Base-by-base conservation (phyloP, 805 yeast species). In the Hanseniaspora clermontiae region DNA sequence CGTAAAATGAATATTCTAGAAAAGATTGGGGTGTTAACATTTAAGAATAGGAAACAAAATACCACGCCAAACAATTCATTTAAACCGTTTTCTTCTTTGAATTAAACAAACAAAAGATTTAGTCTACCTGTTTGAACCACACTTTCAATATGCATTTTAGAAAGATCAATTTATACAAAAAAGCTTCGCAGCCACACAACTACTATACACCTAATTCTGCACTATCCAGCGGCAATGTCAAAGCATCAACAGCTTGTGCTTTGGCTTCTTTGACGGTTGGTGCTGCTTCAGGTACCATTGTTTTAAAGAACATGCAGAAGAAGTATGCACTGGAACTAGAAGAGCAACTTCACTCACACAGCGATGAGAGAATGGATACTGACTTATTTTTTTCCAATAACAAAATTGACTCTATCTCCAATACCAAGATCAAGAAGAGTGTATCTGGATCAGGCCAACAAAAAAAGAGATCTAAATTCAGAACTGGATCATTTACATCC, bases 81-180 rank as follows among this genome's bases (percentile, higher is more conserved):
- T 24, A 24, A 24, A 24, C 27, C 27, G 5, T 24, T 24, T 24
- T 4, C 27, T 24, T 24, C 27, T 24, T 24, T 24, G 5, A 24
- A 24, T 32, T 10, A 20, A 43, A 20, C 14, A 42, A 2, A 43
- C 5, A 10, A 32, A 9, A 32, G 2, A 32, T 5, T 32, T 11
- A 32, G 36, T 9, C 12, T 10, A 9, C 36, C 36, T 10, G 12
- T 10, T 10, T 10, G 3, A 32, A 32, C 36, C 10, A 32, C 10
- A 10, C 36, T 32, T 24, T 39, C n/a, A 61, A 60, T 27, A 72
- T 72, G 72, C 73, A 72, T 12, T 73, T 73, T 66, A 72, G 68
- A 64, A 72, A 70, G 61, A 65, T 66, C 59, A 71, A 72, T 60
- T 63, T 72, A 47, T 66, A 65, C 65, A 73, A 29, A 71, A 72